These are phyloP conservation scores for Polysphondylium violaceum DNA, from an alignment of 78 protist genomes.

Conservation along the genomic window DNA sequence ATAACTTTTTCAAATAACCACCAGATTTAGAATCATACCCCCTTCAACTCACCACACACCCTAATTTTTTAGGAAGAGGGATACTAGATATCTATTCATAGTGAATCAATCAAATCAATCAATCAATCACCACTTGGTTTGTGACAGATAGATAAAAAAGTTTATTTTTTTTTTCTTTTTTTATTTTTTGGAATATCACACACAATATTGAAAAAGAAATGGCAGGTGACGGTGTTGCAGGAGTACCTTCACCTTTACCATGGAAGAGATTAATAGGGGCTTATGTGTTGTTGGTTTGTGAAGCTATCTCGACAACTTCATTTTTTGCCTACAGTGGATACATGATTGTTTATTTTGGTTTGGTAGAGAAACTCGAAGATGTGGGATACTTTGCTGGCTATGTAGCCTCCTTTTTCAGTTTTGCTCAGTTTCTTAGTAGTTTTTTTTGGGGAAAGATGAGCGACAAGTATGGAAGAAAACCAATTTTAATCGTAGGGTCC, in stretches of 20 bases:
- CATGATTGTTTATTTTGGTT: slow-evolving; percentile 17
- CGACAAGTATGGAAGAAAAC: slow-evolving; percentile 57
- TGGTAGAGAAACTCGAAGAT: slow-evolving; percentile 1
- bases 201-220: not conserved
- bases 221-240: not conserved
- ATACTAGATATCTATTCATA: too few relatives aligned
- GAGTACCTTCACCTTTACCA: slow-evolving; percentile 5
- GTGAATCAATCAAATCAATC: not conserved
- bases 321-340: slow-evolving; percentile 43
- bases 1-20: too few relatives aligned
- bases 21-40: not conserved
- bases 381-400: slow-evolving; percentile 65
- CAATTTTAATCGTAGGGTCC: slow-evolving; percentile 45
- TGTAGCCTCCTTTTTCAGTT: slow-evolving; percentile 40
- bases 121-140: not conserved
- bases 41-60: not conserved
- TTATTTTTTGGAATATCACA: too few relatives aligned
- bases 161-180: not conserved
- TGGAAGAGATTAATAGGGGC: slow-evolving; percentile 33
- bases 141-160: not conserved
- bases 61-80: too few relatives aligned
- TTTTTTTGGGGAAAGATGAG: slow-evolving; percentile 76
- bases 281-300: slow-evolving; percentile 41
- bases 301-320: slow-evolving; percentile 46
- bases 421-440: slow-evolving; percentile 37